Evolutionary conservation across 1,284 basidiomycete genomes (phyloP), one percentile per base, ranked within the genome.

Genomic region (Coriolopsis trogii): DNA sequence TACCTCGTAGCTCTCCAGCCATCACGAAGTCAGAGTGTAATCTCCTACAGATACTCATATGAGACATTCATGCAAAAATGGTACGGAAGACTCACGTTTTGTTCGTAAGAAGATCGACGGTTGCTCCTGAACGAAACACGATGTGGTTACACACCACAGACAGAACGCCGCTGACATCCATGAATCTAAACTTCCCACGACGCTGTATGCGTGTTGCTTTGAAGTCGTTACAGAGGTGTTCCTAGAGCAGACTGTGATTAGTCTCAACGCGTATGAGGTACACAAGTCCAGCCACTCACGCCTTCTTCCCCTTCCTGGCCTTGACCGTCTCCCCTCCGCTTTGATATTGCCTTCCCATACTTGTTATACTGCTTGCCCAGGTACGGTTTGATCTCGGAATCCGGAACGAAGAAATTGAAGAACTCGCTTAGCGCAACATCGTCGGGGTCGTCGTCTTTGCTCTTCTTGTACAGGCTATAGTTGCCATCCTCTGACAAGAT

Each of bases 391-490:
- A 47, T 40, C 6, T 24, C n/a, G 10, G 12, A 15, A 16, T 47
- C n/a, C 18, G n/a, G 36, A 2, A 47, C 20, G 20, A 47, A 40
- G 21, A 15, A 40, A 3, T 23, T 38, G 13, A 40, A 29, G 6
- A 16, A 20, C 15, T 9, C 9, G 15, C n/a, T 21, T 3, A 47
- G 28, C 2, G 36, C 24, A 3, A 33, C n/a, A 30, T 47, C 46
- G 6, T 23, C 2, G 3, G 28, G 1, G 13, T 47, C 46, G 7
- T 33, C 46, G 3, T 7, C 20, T n/a, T 47, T 47, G 10, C 37
- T 31, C 16, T 40, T 31, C 29, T 47, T 47, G 4, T 47, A 23
- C 8, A 47, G 25, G 20, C 46, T 47, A 25, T 41, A 13, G 37
- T 40, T 40, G 10, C 46, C 37, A 21, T 47, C 37, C n/a, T 4